Conservation (phyloP, 495 filamentous ascomycete genomes). For the Xylaria telfairii region DNA sequence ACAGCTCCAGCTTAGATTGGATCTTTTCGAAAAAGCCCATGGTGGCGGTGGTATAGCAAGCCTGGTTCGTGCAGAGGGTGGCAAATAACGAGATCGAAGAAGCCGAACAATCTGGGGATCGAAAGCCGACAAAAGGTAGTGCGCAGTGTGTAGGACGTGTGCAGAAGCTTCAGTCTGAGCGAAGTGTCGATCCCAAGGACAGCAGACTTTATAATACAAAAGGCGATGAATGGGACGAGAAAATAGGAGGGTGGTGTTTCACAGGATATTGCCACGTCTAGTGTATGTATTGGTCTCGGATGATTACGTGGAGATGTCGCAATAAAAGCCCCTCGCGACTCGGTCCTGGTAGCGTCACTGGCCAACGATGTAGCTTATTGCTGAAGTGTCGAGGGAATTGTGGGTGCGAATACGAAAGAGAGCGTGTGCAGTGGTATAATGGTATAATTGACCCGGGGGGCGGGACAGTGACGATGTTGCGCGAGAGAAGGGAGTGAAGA, state of each 20-base stretch:
- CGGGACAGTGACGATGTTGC: background rate
- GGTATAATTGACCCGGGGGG: background rate
- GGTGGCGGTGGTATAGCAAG: conserved; percentile 25
- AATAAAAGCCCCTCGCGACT: background rate
- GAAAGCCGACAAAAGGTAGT: background rate
- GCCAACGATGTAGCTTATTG: background rate
- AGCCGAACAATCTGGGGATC: background rate
- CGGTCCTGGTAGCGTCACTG: background rate
- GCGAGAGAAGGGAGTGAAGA: background rate
- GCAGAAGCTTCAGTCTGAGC: background rate
- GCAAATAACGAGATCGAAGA: background rate
- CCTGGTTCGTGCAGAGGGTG: background rate
- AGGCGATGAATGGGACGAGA: background rate
- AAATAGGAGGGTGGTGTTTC: conserved; percentile 12
- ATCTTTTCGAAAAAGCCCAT: conserved; percentile 55
- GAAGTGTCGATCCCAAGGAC: background rate
- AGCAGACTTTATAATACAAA: background rate
- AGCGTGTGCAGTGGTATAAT: background rate
- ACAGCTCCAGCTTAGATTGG: conserved; percentile 77
- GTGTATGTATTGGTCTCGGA: background rate
- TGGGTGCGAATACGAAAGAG: background rate
- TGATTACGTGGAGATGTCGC: conserved; percentile 11
- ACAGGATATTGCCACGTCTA: background rate
- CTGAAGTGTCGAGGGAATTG: background rate
- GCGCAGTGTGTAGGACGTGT: background rate